Conservation (phyloP, 345 rosid species). For the Citrus glauca region DNA sequence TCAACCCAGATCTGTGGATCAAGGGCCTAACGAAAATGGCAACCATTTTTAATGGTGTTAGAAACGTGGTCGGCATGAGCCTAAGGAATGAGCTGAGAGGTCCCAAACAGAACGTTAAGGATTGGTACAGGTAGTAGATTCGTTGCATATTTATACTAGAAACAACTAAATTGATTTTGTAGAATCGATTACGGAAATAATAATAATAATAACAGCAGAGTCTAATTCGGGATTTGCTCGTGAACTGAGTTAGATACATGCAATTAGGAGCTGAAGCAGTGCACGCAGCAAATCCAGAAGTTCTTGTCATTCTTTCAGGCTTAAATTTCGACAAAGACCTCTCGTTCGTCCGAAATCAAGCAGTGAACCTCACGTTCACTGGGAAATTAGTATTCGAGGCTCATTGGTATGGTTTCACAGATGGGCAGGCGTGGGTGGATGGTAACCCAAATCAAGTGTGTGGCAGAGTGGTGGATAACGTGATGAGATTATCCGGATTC, state of each 20-base stretch:
- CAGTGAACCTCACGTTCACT: constrained; percentile 49
- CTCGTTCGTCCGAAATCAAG: constrained; percentile 47
- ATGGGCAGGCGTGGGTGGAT: constrained; percentile 63
- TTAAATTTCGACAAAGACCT: constrained; percentile 69
- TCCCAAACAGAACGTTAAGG: constrained; percentile 61
- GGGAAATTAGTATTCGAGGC: constrained; percentile 71
- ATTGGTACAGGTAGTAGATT: constrained; percentile 77
- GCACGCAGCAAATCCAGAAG: constrained; percentile 77
- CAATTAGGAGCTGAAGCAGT: constrained; percentile 88
- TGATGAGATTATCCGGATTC: constrained; percentile 56
- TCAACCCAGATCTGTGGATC: constrained; percentile 73
- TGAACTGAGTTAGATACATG: constrained; percentile 54
- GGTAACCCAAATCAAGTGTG: constrained; percentile 78
- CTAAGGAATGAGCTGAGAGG: constrained; percentile 96
- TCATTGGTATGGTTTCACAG: constrained; percentile 80
- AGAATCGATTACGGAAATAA: not conserved
- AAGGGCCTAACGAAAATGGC: constrained; percentile 69
- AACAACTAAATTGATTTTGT: not conserved
- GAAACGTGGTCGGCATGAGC: constrained; percentile 87
- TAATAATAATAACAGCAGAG: not conserved
- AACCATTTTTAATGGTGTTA: constrained; percentile 47
- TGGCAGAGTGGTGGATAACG: constrained; percentile 50
- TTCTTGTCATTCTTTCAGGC: constrained; percentile 87
- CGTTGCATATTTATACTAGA: not conserved
- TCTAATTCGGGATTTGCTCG: not conserved